Evolutionary conservation across 2,329 filamentous ascomycete genomes (phyloP), one percentile per base, ranked within the genome.

Genomic region (Alternaria postmessia): DNA sequence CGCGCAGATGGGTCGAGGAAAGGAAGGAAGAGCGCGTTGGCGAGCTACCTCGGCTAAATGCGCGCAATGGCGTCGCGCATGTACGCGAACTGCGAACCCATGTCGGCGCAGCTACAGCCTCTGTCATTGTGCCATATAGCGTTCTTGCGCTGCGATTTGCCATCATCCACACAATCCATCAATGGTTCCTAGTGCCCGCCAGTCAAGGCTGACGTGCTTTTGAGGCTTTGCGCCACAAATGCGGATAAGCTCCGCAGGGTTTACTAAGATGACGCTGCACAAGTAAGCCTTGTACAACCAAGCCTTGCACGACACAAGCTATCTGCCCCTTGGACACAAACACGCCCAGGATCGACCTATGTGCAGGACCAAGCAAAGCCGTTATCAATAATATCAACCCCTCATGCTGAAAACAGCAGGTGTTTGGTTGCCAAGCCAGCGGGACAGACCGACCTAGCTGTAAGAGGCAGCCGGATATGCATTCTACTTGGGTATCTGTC

Each of bases 401-500:
- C 30, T 32, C 30, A 48, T 11, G 30, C 48, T 28, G 12, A 24
- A 36, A 39, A 39, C 20, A 51, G 48, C 48, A 51, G 48, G 32
- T 51, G 34, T 32, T 11, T 24, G 48, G 7, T 36, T 28, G 48
- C 48, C 48, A 51, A 51, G 48, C 22, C 34, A 36, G 24, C 22
- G 48, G 48, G 18, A 39, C 5, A 36, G 24, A 20, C 34, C 7
- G 24, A 36, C 18, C 36, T 38, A 51, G 34, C 48, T 28, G 48
- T n/a, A 51, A 39, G 34, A 51, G 48, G 48, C 48, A 51, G 48
- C 30, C 46, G 46, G 28, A 36, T 48, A 48, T 48, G 46, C 12
- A 36, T 12, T 48, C 16, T 34, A 24, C 46, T 4, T 9, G 20
- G 28, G 20, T 34, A n/a, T 48, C 46, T 11, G 18, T 48, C 46